Evolutionary conservation across 108 stramenopile genomes (phyloP), one percentile per base, ranked within the genome.

Genomic region (Aurantiochytrium sp.): DNA sequence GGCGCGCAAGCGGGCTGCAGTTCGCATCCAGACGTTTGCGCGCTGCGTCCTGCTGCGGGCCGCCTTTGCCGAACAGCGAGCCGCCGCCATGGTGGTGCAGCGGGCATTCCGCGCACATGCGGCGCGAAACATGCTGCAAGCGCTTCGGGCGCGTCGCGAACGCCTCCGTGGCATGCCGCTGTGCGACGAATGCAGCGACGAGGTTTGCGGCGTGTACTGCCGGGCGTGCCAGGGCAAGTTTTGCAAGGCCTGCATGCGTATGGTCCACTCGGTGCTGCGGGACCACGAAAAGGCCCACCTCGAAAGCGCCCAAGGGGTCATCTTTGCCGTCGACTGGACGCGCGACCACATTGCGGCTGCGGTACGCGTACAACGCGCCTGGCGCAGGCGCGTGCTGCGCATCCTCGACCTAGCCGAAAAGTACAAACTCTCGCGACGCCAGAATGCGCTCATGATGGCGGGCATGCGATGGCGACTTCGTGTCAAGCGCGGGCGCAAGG

Each of bases 181-280:
- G 30, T 81, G 73, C 73, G 73, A 81, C 45, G 73, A 81, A 81
- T 81, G 73, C 45, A 41, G 32, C 24, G 73, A 81, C 39, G 73
- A 81, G 39, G 73, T 81, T 12, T 81, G 73, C 45, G 42, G 27
- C 17, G 36, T 81, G 19, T 48, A 48, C 73, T 81, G 73, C 32
- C 42, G 45, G 6, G 73, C 73, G 30, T 81, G 73, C 45, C 24
- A 81, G 30, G 73, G 73, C 39, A 81, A 81, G 32, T 81, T 81
- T 42, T 81, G 73, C 45, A 24, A 48, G 17, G 21, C 73, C 27
- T 81, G 73, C 45, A 81, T 81, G 73, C 42, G 45, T 2, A 30
- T 81, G 27, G 32, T 81, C 17, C 73, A 81, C 73, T n/a, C 24
- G 8, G 45, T 81, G 12, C 45, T 81, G 30, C 21, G 30, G 32